Evolutionary conservation across 768 basidiomycete species (phyloP), one percentile per base, ranked within the genome.

Genomic region (Thelephora aurantiotincta): DNA sequence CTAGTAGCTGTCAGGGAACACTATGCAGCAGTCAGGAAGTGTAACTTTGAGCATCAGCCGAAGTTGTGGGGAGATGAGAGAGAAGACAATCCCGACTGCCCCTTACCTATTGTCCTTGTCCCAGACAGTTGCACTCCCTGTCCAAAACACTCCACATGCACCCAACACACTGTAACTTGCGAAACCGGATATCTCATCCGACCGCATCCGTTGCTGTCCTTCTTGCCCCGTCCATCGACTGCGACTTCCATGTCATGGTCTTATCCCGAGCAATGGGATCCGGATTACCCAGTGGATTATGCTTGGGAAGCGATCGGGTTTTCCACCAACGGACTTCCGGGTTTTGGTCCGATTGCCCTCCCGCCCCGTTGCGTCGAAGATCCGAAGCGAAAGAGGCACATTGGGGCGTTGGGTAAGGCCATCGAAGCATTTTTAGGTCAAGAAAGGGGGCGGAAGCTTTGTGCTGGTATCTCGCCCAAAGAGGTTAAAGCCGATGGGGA

Each of bases 301-400:
- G 19, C 64, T 33, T 76, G 74, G 73, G 69, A 68, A 55, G 57
- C 66, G 37, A 58, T 80, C 22, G 22, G 38, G 11, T 46, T 48
- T 16, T 45, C 46, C 3, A 30, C 57, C 11, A 72, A 90, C 63
- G 88, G 88, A 26, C 59, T 89, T 44, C 88, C 87, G 18, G 74
- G 77, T 30, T 63, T 87, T 19, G 84, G 86, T n/a, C 75, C 82
- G 50, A 71, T 90, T 35, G 84, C 78, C 18, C 68, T 91, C 45
- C 77, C 86, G 20, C 82, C 83, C 35, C 70, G 74, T 42, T 91
- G 88, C 58, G 65, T 78, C 44, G 81, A 82, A 65, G 86, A 91
- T 63, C 83, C 83, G 47, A 75, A 68, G 57, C 69, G 87, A 58
- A 86, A 80, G 64, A 65, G 70, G 47, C 71, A 80, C 54, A 84